Base-by-base conservation (phyloP, 2,329 filamentous ascomycete species). In the Cladophialophora bantiana region DNA sequence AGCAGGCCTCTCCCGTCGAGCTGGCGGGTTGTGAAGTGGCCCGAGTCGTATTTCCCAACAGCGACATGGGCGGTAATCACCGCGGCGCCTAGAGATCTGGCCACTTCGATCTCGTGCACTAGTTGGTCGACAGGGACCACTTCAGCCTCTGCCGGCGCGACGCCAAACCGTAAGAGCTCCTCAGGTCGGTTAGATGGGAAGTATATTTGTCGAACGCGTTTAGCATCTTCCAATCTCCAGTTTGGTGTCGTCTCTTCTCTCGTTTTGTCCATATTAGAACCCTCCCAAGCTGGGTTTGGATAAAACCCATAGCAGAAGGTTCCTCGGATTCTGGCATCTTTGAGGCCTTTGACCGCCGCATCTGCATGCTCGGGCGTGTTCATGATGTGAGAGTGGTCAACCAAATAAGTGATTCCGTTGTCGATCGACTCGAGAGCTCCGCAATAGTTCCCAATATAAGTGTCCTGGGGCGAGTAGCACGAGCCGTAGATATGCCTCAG, bases 361-460 rank as follows among this genome's bases (percentile, higher is more conserved):
- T 65, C 63, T n/a, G 63, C 45, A 36, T 65, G 63, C 13, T 65
- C 74, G 3, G 73, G 62, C 0, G 74, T 72, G 12, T 65, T 65
- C 57, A 61, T 61, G 42, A 65, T 65, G 40, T 65, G 63, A 13
- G 56, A 61, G 40, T 65, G 63, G 63, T 65, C 63, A 18, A 65
- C 18, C 18, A 65, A 26, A 34, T 34, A 55, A n/a, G 63, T 65
- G 56, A 65, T 65, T 7, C 56, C 63, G 31, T 56, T 65, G 58
- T 65, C 58, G 20, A 65, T 65, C n/a, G 35, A 40, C 26, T 58
- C 63, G 18, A 65, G 50, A 31, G 63, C 63, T 18, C 63, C 63
- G 52, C 63, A 65, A 36, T 55, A 57, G 36, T 65, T 65, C 15
- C 63, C 63, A 34, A 65, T 36, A 48, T 65, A 65, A 12, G 63